phyloP scores from a whole-genome alignment of 805 yeast species.

The Saturnispora ahearnii region DNA sequence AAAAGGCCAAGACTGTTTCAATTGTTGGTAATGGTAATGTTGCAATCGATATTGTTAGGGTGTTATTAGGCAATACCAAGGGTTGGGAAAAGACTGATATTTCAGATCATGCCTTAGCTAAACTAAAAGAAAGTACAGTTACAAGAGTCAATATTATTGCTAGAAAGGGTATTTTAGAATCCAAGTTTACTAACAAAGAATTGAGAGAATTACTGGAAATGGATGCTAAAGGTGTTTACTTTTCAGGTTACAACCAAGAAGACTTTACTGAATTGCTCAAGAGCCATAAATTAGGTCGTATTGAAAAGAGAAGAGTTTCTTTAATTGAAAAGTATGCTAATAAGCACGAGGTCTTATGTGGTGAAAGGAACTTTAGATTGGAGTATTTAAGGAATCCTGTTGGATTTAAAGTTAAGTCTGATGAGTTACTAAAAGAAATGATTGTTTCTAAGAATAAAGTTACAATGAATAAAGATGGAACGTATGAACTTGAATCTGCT shows the following conservation, averaged over 20 bases:
- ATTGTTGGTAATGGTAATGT: constrained; percentile 97
- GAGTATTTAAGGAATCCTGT: constrained; percentile 63
- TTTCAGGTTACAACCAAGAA: constrained; percentile 39
- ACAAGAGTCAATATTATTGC: constrained; percentile 66
- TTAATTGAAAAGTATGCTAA: constrained; percentile 44
- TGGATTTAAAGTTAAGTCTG: constrained; percentile 33
- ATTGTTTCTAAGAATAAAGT: constrained; percentile 42
- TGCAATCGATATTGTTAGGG: constrained; percentile 82
- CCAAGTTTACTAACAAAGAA: constrained; percentile 90
- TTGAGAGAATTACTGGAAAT: constrained; percentile 73
- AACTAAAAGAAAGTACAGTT: constrained; percentile 46
- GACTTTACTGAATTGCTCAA: constrained; percentile 25
- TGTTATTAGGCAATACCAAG: constrained; percentile 51
- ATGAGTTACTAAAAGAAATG: constrained; percentile 35
- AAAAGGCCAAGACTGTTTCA: constrained; percentile 52
- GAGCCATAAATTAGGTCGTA: constrained; percentile 35
- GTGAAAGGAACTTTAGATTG: constrained; percentile 48
- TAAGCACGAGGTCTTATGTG: constrained; percentile 3
- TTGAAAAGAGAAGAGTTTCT: constrained; percentile 56
- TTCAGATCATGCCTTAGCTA: constrained; percentile 45
- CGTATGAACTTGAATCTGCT: constrained; percentile 25
- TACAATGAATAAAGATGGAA: constrained; percentile 20
- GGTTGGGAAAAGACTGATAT: constrained; percentile 67
- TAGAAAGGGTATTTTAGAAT: constrained; percentile 74
- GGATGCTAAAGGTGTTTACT: constrained; percentile 35